Evolutionary conservation across 768 basidiomycete genomes (phyloP).

Genomic region (Macrolepiota dolichaula): DNA sequence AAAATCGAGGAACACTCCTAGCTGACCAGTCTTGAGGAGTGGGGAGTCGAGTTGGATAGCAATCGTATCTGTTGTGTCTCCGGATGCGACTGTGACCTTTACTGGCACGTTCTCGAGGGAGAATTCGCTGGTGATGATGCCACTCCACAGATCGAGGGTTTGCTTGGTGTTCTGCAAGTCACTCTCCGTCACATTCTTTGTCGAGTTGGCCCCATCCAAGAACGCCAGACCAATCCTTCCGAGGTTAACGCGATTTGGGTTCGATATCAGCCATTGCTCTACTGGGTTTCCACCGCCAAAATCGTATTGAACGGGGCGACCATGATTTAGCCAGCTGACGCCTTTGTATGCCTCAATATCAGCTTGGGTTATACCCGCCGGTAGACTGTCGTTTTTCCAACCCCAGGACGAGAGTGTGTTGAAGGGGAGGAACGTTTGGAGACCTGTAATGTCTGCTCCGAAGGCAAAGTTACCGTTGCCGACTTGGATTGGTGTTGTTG

Average conservation of each 20-base stretch:
- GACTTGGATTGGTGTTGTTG: conserved; percentile 51
- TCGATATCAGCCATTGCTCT: conserved; percentile 54
- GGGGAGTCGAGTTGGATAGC: conserved; percentile 37
- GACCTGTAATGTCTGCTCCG: conserved; percentile 53
- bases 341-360: conserved; percentile 48
- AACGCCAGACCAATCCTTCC: conserved; percentile 49
- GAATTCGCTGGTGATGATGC: conserved; percentile 45
- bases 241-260: conserved; percentile 56
- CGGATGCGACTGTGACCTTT: conserved; percentile 35
- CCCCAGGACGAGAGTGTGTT: conserved; percentile 58
- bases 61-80: conserved; percentile 36
- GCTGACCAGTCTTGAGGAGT: conserved; percentile 31
- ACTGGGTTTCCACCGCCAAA: conserved; percentile 41
- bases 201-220: conserved; percentile 23
- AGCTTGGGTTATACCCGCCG: conserved; percentile 34
- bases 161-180: conserved; percentile 35
- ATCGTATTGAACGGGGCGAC: conserved; percentile 45
- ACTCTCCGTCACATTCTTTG: conserved; percentile 31
- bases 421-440: conserved; percentile 56
- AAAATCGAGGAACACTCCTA: conserved; percentile 54
- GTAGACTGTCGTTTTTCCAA: conserved; percentile 58
- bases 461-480: conserved; percentile 65
- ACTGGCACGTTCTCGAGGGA: conserved; percentile 30
- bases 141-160: conserved; percentile 54
- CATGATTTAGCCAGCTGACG: conserved; percentile 48